Percentiles rank a stretch among this genome's conserved stretches.
Conservation (phyloP, 2,329 filamentous ascomycete genomes). For the Tolypocladium paradoxum region DNA sequence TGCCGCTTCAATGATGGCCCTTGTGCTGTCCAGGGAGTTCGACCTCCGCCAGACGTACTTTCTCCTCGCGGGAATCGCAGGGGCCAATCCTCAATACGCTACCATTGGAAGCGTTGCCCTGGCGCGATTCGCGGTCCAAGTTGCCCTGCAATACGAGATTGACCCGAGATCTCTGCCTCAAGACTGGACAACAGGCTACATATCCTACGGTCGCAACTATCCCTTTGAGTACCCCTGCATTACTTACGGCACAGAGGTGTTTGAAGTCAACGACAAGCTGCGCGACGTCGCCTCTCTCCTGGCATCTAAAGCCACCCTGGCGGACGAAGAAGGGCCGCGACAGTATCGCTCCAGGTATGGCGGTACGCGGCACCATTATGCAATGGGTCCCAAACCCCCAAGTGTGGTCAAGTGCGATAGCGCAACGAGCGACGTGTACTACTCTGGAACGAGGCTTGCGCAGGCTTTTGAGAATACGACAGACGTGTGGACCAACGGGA, state of each 20-base stretch:
- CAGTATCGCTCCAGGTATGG: slow-evolving; percentile 45
- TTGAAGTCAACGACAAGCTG: slow-evolving; percentile 52
- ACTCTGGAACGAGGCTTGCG: slow-evolving; percentile 47
- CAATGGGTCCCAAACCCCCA: slow-evolving; percentile 34
- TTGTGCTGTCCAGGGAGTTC: slow-evolving; percentile 51
- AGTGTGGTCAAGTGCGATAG: slow-evolving; percentile 54
- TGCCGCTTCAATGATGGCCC: slow-evolving; percentile 51
- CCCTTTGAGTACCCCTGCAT: slow-evolving; percentile 46
- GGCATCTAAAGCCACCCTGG: slow-evolving; percentile 39
- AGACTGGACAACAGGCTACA: slow-evolving; percentile 58
- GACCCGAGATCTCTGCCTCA: slow-evolving; percentile 56
- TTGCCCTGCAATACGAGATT: slow-evolving; percentile 66
- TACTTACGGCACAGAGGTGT: slow-evolving; percentile 60
- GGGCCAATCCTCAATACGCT: slow-evolving; percentile 57
- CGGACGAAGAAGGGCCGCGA: slow-evolving; percentile 35
- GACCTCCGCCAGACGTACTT: slow-evolving; percentile 61
- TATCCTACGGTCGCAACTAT: slow-evolving; percentile 47
- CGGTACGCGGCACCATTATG: slow-evolving; percentile 26
- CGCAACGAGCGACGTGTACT: slow-evolving; percentile 64
- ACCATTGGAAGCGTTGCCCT: slow-evolving; percentile 59
- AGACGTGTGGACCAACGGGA: slow-evolving; percentile 54
- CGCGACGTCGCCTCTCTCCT: slow-evolving; percentile 40
- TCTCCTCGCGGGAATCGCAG: slow-evolving; percentile 60
- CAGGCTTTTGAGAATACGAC: slow-evolving; percentile 57
- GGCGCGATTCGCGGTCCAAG: slow-evolving; percentile 59